A percentile compares a stretch with the other conserved stretches of the same genome.
Conservation (phyloP, 257 asterid genomes). For the Solanum piurae region DNA sequence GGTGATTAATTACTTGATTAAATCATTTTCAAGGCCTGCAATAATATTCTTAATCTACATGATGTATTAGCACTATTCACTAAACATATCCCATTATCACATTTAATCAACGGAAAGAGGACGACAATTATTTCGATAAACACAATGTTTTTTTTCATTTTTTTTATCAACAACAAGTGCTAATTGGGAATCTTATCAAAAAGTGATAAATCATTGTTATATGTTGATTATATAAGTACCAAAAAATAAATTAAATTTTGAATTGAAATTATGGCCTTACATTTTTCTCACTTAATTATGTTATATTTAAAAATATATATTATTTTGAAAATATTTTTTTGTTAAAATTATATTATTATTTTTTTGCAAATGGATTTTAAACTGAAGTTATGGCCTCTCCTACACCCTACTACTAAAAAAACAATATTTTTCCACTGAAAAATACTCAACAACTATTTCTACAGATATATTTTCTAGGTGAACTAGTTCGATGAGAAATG, state of each 20-base stretch:
- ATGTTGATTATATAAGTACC: not conserved
- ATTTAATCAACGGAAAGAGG: not conserved
- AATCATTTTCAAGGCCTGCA: not conserved
- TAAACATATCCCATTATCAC: slow-evolving; percentile 5
- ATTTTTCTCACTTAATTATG: not conserved
- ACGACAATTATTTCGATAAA: slow-evolving; percentile 19
- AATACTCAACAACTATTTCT: not conserved
- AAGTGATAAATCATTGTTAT: not conserved
- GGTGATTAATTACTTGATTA: not conserved
- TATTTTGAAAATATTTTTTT: not conserved
- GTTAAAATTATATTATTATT: not conserved
- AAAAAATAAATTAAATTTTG: not conserved
- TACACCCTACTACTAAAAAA: too few species aligned
- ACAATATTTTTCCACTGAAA: too few species aligned
- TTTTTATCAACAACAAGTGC: not conserved
- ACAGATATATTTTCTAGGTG: not conserved
- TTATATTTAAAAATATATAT: not conserved
- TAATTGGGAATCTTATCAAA: slow-evolving; percentile 8
- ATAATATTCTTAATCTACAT: not conserved
- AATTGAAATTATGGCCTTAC: not conserved
- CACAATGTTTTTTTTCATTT: slow-evolving; percentile 8
- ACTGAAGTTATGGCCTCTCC: not conserved
- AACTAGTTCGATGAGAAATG: not conserved
- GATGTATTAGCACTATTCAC: not conserved
- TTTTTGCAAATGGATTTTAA: not conserved